Evolutionary conservation across 208 protist species (phyloP).

Genomic region (Leptomonas seymouri): DNA sequence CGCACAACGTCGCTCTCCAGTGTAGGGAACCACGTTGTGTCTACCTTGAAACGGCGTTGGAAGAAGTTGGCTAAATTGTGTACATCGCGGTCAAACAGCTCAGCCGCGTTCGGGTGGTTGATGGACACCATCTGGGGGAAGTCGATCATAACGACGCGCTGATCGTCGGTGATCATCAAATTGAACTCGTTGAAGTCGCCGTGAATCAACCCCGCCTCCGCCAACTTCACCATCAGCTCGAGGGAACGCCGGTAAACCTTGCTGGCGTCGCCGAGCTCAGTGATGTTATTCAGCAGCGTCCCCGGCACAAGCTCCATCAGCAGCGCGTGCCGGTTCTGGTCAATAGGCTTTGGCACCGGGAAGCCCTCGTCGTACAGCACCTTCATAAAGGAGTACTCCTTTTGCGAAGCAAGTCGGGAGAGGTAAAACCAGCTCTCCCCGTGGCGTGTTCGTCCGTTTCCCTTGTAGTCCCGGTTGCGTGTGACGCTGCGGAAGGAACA

Average conservation of each 20-base stretch:
- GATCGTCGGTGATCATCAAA: conserved; percentile 94
- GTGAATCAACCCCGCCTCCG: conserved; percentile 97
- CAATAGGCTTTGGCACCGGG: conserved; percentile 96
- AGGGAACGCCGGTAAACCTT: conserved; percentile 92
- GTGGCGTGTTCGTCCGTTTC: conserved; percentile 74
- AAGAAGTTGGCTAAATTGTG: conserved; percentile 97
- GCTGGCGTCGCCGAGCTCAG: conserved; percentile 83
- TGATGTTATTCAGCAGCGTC: conserved; percentile 94
- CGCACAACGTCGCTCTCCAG: conserved; percentile 82
- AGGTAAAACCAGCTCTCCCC: conserved; percentile 98
- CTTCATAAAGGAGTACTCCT: conserved; percentile 99
- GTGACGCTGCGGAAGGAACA: conserved; percentile 97
- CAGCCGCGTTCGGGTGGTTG: conserved; percentile 94
- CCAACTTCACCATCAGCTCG: conserved; percentile 94
- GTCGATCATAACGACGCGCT: conserved; percentile 98
- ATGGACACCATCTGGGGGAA: conserved; percentile 99
- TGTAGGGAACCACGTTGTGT: conserved; percentile 63
- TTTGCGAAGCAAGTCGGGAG: conserved; percentile 96
- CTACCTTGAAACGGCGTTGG: conserved; percentile 88
- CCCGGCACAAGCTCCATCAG: conserved; percentile 97
- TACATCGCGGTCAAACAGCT: conserved; percentile 98
- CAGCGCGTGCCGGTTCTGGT: conserved; percentile 98
- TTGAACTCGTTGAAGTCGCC: conserved; percentile 99
- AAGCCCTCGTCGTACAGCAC: conserved; percentile 96
- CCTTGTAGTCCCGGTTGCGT: conserved; percentile 98